A percentile compares a stretch with the other conserved stretches of the same genome.
Conservation (phyloP, 345 rosid genomes). For the Dimocarpus longan region DNA sequence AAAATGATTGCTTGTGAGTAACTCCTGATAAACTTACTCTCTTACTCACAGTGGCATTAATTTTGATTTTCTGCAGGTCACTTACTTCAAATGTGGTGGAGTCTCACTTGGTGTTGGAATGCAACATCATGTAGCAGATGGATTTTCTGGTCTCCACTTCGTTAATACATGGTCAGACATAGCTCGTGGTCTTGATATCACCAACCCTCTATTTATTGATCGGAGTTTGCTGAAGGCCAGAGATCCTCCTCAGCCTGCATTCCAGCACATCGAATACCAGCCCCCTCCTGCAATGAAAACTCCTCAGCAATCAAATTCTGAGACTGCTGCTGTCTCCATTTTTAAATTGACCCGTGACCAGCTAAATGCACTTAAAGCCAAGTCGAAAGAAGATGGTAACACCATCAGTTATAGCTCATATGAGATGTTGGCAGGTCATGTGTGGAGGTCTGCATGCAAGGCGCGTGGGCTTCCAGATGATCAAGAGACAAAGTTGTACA, state of each 20-base stretch:
- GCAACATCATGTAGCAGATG: constrained; percentile 96
- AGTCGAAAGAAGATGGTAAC: constrained; percentile 78
- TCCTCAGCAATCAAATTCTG: constrained; percentile 45
- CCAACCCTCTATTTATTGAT: constrained; percentile 78
- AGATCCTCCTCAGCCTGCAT: constrained; percentile 82
- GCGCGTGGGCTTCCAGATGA: constrained; percentile 71
- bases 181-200: constrained; percentile 82
- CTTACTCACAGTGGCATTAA: background rate
- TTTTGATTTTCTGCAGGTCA: constrained; percentile 49
- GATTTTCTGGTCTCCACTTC: constrained; percentile 94
- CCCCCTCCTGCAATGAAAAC: constrained; percentile 72
- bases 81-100: constrained; percentile 91
- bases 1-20: background rate
- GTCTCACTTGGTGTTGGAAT: constrained; percentile 97
- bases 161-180: constrained; percentile 94
- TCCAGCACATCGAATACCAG: constrained; percentile 80
- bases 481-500: constrained; percentile 75
- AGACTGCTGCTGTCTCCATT: constrained; percentile 54
- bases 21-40: background rate
- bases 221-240: constrained; percentile 80
- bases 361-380: constrained; percentile 73
- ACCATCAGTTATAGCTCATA: constrained; percentile 73
- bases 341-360: constrained; percentile 70
- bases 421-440: constrained; percentile 92
- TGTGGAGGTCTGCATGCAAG: constrained; percentile 76